Base-by-base conservation (phyloP, 805 yeast species). In the Pichia rugopelliculosa region DNA sequence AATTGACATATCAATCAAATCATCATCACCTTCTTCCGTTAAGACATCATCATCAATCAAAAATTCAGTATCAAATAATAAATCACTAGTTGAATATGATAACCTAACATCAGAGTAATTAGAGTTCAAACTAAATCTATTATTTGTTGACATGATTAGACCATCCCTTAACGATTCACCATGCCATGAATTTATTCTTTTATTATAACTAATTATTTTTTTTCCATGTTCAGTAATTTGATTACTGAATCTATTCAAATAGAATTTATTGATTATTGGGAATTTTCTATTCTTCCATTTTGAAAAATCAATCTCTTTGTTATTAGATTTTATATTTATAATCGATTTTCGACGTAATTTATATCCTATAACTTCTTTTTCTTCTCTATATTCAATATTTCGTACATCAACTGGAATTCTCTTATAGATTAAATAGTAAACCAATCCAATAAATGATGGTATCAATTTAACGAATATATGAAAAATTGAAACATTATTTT, bases 181-280 rank as follows among this genome's bases (percentile, higher is more conserved):
- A 45, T 45, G 47, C 47, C 47, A 39, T 18, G 39, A 39, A n/a
- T 36, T 42, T 4, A 23, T 36, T 13, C 40, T 42, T 17, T 13
- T 23, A 13, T 27, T 15, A 30, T 15, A 30, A 30, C 12, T 12
- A 18, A 41, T 2, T 36, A 9, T 1, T 18, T n/a, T 21, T 30
- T 20, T 17, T 18, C 15, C 12, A 11, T 15, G 7, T 27, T 27
- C 21, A n/a, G 22, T 18, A 15, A 27, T 18, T 17, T 38, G 8
- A 17, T 30, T 37, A n/a, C 38, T 44, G 8, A 26, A 38, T 10
- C 47, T 22, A 18, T 41, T 26, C 6, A 18, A 4, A 13, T 17
- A 26, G 7, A 9, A 12, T 17, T 13, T 34, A 37, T 44, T 17
- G 21, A 37, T 36, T 20, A 44, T 12, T 17, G 15, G 42, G 20